Base-by-base conservation (phyloP, 2,329 filamentous ascomycete species). In the Aspergillus sp. region DNA sequence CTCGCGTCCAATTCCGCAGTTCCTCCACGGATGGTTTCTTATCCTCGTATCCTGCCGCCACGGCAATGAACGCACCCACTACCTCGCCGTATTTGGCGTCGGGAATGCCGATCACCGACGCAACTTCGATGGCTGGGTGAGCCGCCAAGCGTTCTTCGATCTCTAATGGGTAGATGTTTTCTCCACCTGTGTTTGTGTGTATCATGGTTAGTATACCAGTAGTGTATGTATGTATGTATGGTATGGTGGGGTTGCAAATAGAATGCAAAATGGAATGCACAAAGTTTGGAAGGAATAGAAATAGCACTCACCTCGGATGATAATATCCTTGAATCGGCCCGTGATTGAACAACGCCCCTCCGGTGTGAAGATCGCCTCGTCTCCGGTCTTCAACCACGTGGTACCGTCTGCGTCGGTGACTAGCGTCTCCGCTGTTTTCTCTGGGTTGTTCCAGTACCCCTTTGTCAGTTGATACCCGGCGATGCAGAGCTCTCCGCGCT, bases 261-360 rank as follows among this genome's bases (percentile, higher is more conserved):
- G 13, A 4, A 38, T 21, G 10, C 32, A 36, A 36, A 2, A 28
- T 28, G 17, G 2, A 47, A 12, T 50, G 25, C 25, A 28, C n/a
- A 12, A 36, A 12, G 8, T 13, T 15, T 23, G n/a, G 19, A 36
- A 3, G 21, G 17, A 5, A 6, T 19, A 15, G 5, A 41, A 39
- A 28, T 28, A 21, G 15, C 3, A 65, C 72, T 39, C 66, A 75
- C 87, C 89, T 68, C 89, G 81, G 62, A 92, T 92, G 60, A 92
- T 91, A 38, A 92, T 91, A 61, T 92, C 90, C 77, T 92, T 92
- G 77, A 91, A 91, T 19, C 89, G 81, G 0, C 90, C 89, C 0
- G 89, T 92, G 66, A 92, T 91, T 6, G 80, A 82, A 66, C 89
- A 91, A 70, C 90, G 91, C 0, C 89, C 89, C 8, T 86, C 75